phyloP scores from a whole-genome alignment of 306 rosid species.

The Sechiopsis laciniata region DNA sequence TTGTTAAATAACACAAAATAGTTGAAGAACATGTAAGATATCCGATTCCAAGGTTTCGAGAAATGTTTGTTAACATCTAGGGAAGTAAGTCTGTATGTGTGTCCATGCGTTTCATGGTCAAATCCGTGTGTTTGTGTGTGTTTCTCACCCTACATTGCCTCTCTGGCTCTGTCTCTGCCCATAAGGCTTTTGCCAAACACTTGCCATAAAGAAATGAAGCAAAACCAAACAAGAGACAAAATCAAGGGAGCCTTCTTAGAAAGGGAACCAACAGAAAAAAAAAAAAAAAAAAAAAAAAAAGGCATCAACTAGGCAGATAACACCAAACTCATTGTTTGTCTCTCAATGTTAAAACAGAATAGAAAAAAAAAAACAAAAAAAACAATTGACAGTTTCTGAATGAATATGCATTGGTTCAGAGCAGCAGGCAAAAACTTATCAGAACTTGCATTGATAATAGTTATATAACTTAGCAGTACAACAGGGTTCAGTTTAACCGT shows the following conservation, averaged over 20 bases:
- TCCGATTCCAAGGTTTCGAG: too few relatives aligned
- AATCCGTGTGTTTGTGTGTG: background rate
- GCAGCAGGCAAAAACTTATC: background rate
- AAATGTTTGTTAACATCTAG: background rate
- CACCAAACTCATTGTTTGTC: constrained; percentile 6
- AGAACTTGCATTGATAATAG: constrained; percentile 5
- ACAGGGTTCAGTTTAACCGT: too few relatives aligned
- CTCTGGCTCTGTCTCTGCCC: background rate
- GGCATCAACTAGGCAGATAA: background rate
- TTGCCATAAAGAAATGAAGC: constrained; percentile 9
- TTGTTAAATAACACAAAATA: background rate
- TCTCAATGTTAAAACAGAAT: background rate
- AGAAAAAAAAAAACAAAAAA: background rate
- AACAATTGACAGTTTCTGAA: constrained; percentile 10
- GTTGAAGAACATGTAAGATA: too few relatives aligned
- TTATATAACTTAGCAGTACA: constrained; percentile 14
- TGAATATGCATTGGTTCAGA: background rate
- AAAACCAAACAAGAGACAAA: constrained; percentile 14
- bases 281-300: too few relatives aligned
- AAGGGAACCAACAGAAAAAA: constrained; percentile 15
- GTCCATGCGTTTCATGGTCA: too few relatives aligned
- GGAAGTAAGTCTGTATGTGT: background rate
- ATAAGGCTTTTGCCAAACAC: constrained; percentile 18
- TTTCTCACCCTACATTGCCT: constrained; percentile 3
- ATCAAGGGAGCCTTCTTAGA: background rate